Evolutionary conservation across 1,284 basidiomycete species (phyloP), one percentile per base, ranked within the genome.

Genomic region (Ustilago sp.): DNA sequence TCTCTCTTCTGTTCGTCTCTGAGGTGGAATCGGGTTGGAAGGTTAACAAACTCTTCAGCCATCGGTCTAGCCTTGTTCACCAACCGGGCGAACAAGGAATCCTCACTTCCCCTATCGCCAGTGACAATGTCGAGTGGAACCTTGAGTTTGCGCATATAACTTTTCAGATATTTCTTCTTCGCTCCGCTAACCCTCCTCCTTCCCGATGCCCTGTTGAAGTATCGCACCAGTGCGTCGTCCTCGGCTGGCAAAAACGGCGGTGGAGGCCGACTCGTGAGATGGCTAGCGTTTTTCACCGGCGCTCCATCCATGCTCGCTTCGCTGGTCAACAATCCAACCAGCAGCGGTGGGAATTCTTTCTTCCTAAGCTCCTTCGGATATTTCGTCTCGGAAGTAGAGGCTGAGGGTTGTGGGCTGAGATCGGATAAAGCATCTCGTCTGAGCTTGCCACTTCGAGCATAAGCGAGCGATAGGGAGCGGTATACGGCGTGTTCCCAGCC

Each of bases 401-500:
- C 1, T 4, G 68, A 64, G 2, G 60, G 28, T n/a, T 43, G 17
- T n/a, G 66, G 60, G 0, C 63, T 63, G 13, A 76, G 36, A 12
- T 68, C 65, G 12, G 68, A 59, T 1, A 76, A 54, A 1, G 51
- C 59, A 34, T 77, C 74, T 9, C 74, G 53, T 1, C 69, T 63
- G 4, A 77, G 63, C 28, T 73, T 77, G 4, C 74, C 74, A 1
- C 8, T 41, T 3, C 69, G 55, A 6, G 58, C 74, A 32, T 77
- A 77, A 9, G 74, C 74, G 8, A 73, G 52, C 1, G 54, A 63
- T 34, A 77, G 60, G 0, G 69, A 56, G 19, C 74, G 69, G 4
- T 41, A n/a, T 0, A 77, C 66, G 4, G 69, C 56, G 17, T 77
- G 74, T 38, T 63, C 56, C 74, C 74, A 77, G 15, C 74, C 74